A percentile compares a stretch with the other conserved stretches of the same genome.
Conservation (phyloP, 805 yeast genomes). For the Kodamaea kaohsiungensis region DNA sequence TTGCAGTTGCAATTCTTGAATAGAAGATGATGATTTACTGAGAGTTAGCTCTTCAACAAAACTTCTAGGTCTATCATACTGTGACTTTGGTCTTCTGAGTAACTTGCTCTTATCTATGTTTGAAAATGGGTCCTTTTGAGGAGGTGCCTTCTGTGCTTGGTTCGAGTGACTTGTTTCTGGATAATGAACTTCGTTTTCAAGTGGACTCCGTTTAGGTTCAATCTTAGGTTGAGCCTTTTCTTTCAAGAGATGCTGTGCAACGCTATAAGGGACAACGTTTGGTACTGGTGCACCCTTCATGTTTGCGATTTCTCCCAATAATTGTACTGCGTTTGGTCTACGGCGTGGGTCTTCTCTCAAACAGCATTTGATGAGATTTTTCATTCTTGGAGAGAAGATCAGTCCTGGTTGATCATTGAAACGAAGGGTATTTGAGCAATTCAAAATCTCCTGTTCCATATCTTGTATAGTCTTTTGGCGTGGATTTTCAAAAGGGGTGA, state of each 20-base stretch:
- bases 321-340: slow-evolving; percentile 73
- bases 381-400: slow-evolving; percentile 59
- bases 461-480: slow-evolving; percentile 37
- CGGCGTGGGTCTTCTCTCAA: slow-evolving; percentile 65
- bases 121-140: slow-evolving; percentile 41
- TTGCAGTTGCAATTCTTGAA: slow-evolving; percentile 36
- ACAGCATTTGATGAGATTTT: slow-evolving; percentile 61
- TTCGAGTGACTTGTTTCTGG: not conserved
- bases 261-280: slow-evolving; percentile 42
- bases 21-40: slow-evolving; percentile 19
- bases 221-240: not conserved
- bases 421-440: slow-evolving; percentile 49
- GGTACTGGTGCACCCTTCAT: slow-evolving; percentile 54
- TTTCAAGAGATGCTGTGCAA: slow-evolving; percentile 19
- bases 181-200: not conserved
- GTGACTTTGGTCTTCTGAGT: slow-evolving; percentile 20
- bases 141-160: not conserved
- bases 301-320: slow-evolving; percentile 64
- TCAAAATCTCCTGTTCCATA: slow-evolving; percentile 60
- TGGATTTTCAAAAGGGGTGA: slow-evolving; percentile 74
- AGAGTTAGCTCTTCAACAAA: slow-evolving; percentile 8
- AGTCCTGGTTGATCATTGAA: slow-evolving; percentile 49
- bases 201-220: slow-evolving; percentile 4
- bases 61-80: slow-evolving; percentile 8
- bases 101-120: slow-evolving; percentile 41